phyloP scores from a whole-genome alignment of 306 rosid species.

The Gynostemma pentaphyllum region DNA sequence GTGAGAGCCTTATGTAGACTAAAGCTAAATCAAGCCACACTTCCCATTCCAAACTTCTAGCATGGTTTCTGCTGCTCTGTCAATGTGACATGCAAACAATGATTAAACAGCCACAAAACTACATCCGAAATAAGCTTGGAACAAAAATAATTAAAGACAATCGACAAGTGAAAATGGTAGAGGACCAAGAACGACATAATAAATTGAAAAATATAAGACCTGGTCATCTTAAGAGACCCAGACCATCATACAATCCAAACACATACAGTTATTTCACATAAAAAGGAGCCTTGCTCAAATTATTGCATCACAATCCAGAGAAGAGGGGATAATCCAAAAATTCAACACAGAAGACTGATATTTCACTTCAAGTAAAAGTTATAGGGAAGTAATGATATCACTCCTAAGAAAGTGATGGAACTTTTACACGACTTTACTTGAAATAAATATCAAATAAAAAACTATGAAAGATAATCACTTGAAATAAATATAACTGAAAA shows the following conservation, averaged over 20 bases:
- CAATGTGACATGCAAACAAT: conserved; percentile 6
- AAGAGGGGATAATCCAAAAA: too few species aligned
- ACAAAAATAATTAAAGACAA: neutral
- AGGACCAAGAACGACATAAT: neutral
- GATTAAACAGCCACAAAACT: conserved; percentile 9
- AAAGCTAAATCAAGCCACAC: conserved; percentile 78
- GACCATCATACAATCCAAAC: neutral
- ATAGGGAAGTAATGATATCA: too few species aligned
- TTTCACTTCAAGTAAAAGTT: too few species aligned
- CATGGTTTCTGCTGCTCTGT: conserved; percentile 41
- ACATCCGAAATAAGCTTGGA: neutral
- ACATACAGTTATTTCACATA: neutral
- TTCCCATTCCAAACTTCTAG: conserved; percentile 59
- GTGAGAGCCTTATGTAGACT: conserved; percentile 52
- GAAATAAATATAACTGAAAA: neutral
- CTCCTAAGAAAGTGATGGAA: too few species aligned
- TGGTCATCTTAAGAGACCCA: neutral
- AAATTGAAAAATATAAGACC: neutral
- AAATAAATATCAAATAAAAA: too few species aligned
- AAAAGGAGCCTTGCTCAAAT: neutral
- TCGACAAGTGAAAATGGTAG: neutral
- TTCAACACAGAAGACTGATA: too few species aligned
- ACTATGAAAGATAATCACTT: neutral
- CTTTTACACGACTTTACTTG: too few species aligned
- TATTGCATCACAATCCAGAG: too few species aligned